Evolutionary conservation across 2,329 filamentous ascomycete genomes (phyloP), one percentile per base, ranked within the genome.

Genomic region (Phialemoniopsis sp.): DNA sequence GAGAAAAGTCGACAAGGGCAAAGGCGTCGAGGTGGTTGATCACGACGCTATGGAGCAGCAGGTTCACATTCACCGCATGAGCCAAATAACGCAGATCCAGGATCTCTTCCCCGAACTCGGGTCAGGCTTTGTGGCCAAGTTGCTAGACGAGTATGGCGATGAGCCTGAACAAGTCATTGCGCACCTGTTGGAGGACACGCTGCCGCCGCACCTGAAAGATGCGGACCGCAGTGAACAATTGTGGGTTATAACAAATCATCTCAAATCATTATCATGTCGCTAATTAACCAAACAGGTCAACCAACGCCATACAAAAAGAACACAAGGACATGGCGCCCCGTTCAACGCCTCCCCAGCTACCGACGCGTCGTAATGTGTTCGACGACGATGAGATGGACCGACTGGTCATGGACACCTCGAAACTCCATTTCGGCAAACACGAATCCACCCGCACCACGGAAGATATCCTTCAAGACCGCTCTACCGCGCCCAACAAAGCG

Each of bases 51-150:
- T 55, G 7, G 52, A 63, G 6, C 60, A 59, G 3, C 69, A 76
- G 32, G 67, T 90, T 28, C 87, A 93, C 53, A 67, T 91, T 16
- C 89, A 95, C 60, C 82, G 74, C 32, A 85, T 94, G 78, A 90
- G 85, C 51, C 78, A 91, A 36, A 80, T 97, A 37, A 85, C 85
- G 1, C 88, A 94, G 58, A 75, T 98, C n/a, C 89, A 95, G 56
- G 91, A 98, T 55, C 70, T 97, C 0, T 96, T 97, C 54, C 89
- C 91, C 0, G 80, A 95, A 46, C 69, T 97, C 9, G 89, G 90
- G 5, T 83, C 87, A 4, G 87, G 76, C 0, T 97, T 95, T 55
- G 70, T 97, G 13, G 73, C 87, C 14, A 85, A 78, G 51, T 72
- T 95, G 9, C 71, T 96, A 17, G 85, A 91, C 51, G 81, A 87